These are phyloP conservation scores for Selaginella tamariscina DNA, from an alignment of 75 land plant genomes.

Conservation along the genomic window DNA sequence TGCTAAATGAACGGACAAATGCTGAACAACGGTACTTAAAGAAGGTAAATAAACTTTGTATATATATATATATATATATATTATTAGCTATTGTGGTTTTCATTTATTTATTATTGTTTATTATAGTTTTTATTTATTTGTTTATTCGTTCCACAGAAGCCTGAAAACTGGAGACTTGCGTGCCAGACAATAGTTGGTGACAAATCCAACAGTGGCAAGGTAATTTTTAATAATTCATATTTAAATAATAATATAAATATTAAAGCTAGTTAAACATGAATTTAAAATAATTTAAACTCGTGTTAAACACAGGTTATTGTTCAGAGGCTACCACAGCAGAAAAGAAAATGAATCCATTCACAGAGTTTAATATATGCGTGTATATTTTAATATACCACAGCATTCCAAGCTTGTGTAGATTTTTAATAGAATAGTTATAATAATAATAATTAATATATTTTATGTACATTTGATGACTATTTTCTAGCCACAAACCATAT, in stretches of 20 bases:
- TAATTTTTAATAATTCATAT: constrained; percentile 10
- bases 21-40: constrained; percentile 66
- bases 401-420: no score
- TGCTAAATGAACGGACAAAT: constrained; percentile 74
- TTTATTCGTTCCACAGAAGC: constrained; percentile 45
- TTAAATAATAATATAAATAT: neutral
- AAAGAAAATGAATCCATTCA: no score
- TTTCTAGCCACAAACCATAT: no score
- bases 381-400: no score
- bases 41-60: constrained; percentile 33
- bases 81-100: neutral
- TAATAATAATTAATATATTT: no score
- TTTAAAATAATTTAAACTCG: neutral
- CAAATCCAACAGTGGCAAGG: constrained; percentile 80
- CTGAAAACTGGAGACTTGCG: constrained; percentile 89
- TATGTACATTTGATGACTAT: no score
- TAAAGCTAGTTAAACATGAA: neutral
- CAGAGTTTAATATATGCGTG: no score
- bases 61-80: neutral
- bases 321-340: constrained; percentile 72
- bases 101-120: neutral
- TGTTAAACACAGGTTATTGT: constrained; percentile 53
- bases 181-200: constrained; percentile 96
- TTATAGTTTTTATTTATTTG: neutral
- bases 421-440: no score